Evolutionary conservation across 75 land plant genomes (phyloP).

Genomic region (Picea glauca): DNA sequence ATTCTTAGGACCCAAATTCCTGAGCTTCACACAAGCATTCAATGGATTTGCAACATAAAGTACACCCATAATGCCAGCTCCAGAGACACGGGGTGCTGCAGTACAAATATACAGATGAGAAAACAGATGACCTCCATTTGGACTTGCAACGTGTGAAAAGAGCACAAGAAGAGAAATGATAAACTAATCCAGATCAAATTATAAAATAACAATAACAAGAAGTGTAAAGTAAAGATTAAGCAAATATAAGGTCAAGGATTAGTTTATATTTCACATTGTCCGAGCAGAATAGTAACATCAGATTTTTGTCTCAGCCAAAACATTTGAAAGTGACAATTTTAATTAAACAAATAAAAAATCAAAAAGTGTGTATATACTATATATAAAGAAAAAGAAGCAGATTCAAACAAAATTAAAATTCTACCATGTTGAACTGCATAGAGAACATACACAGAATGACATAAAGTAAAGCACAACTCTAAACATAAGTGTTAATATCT

Average conservation of each 20-base stretch:
- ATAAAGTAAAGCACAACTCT: neutral
- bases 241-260: conserved; percentile 1
- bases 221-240: conserved; percentile 1
- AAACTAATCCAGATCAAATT: neutral
- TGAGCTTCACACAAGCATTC: conserved; percentile 30
- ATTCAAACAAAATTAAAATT: neutral
- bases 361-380: neutral
- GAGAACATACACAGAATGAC: neutral
- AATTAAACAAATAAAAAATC: neutral
- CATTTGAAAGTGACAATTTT: neutral
- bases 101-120: conserved; percentile 14
- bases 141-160: neutral
- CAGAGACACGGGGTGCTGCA: conserved; percentile 35
- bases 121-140: neutral
- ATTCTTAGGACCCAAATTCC: conserved; percentile 5
- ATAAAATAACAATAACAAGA: neutral
- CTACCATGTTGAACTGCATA: neutral
- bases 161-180: neutral
- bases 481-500: neutral
- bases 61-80: conserved; percentile 35
- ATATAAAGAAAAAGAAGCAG: neutral
- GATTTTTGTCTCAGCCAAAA: neutral
- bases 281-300: neutral
- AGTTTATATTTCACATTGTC: neutral
- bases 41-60: conserved; percentile 29